Evolutionary conservation across 352 stramenopile species (phyloP).

Genomic region (Phytopythium helicoides): DNA sequence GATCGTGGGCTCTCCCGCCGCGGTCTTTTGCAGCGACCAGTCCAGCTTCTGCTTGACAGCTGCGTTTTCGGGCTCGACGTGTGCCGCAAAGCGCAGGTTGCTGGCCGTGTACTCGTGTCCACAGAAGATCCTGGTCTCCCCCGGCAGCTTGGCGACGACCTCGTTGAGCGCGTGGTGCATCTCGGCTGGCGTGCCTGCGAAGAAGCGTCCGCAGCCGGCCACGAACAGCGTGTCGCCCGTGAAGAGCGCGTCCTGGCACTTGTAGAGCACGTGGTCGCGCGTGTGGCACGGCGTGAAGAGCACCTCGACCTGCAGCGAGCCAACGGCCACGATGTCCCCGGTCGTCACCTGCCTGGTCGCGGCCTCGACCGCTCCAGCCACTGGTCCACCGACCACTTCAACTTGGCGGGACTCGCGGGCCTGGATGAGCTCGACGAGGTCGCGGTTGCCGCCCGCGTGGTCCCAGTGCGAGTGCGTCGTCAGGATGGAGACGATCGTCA

Average conservation of each 20-base stretch:
- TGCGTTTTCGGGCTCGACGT: conserved; percentile 88
- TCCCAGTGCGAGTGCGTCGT: conserved; percentile 93
- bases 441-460: conserved; percentile 86
- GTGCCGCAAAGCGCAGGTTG: conserved; percentile 89
- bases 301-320: conserved; percentile 44
- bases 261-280: conserved; percentile 83
- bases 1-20: conserved; percentile 68
- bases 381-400: conserved; percentile 66
- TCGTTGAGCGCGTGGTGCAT: conserved; percentile 86
- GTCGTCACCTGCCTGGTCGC: conserved; percentile 57
- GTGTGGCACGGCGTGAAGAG: conserved; percentile 92
- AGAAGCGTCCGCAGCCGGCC: conserved; percentile 89
- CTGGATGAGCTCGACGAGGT: conserved; percentile 52
- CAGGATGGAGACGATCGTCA: conserved; percentile 83
- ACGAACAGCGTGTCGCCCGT: conserved; percentile 92
- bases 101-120: conserved; percentile 93
- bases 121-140: conserved; percentile 80
- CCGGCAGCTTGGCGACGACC: conserved; percentile 67
- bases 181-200: conserved; percentile 66
- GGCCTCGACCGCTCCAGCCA: conserved; percentile 58
- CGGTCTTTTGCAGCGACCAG: conserved; percentile 46
- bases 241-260: conserved; percentile 77
- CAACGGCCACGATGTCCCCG: conserved; percentile 71
- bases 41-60: conserved; percentile 59
- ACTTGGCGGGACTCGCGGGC: conserved; percentile 35